Percentiles rank a stretch among this genome's conserved stretches.
Evolutionary conservation across 169 alveolate genomes (phyloP).

Genomic region (Eimeria praecox): DNA sequence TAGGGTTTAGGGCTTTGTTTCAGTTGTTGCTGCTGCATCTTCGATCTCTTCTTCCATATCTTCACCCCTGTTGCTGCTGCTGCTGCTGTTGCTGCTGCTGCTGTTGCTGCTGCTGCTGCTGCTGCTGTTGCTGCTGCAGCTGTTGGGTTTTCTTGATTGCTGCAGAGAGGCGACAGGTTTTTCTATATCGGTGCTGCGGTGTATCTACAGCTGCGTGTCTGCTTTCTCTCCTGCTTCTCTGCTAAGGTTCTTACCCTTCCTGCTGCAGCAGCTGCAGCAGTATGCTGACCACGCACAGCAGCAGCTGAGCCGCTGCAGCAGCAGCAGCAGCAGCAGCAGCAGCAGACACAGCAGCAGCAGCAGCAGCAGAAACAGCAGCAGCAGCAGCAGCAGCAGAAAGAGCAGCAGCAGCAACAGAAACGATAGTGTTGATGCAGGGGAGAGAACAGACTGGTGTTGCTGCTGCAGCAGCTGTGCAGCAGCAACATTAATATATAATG

Average conservation of each 20-base stretch:
- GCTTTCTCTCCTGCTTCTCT: constrained; percentile 35
- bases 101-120: constrained; percentile 3
- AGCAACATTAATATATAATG: background rate
- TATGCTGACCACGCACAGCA: background rate
- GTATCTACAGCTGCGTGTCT: constrained; percentile 48
- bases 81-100: constrained; percentile 37
- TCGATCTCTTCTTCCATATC: background rate
- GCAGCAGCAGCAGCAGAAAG: constrained; percentile 6
- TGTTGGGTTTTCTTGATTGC: constrained; percentile 36
- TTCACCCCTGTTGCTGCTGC: constrained; percentile 13
- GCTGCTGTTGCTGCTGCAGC: background rate
- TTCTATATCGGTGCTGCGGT: constrained; percentile 36
- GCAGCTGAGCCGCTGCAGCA: constrained; percentile 10
- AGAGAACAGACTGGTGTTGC: constrained; percentile 13
- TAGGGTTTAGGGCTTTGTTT: too few species aligned
- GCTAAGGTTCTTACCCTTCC: constrained; percentile 33
- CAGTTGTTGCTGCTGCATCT: too few species aligned
- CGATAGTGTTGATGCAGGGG: background rate
- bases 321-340: constrained; percentile 45
- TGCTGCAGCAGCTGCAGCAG: constrained; percentile 71
- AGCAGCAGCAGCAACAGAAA: constrained; percentile 18
- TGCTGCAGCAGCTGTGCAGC: constrained; percentile 71
- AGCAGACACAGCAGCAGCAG: constrained; percentile 65
- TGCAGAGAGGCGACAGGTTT: background rate
- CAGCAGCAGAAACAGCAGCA: constrained; percentile 36